Conservation (phyloP, 2,329 filamentous ascomycete genomes). For the Dactylellina parvicollis region DNA sequence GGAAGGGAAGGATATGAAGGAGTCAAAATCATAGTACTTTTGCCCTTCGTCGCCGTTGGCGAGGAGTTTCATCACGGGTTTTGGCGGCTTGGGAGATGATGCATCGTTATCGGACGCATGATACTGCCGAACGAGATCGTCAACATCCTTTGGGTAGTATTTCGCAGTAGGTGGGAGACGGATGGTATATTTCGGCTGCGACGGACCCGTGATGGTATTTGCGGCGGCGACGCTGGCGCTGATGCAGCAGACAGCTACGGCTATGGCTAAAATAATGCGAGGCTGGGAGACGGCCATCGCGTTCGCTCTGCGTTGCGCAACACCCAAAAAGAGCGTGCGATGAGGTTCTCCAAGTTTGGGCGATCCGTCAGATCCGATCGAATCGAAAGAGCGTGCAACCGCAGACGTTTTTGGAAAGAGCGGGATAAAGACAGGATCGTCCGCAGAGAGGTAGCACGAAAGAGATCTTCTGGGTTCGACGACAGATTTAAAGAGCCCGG, state of each 20-base stretch:
- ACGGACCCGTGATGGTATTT: not conserved
- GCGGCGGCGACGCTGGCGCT: not conserved
- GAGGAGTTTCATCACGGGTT: conserved; percentile 45
- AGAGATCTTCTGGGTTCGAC: not conserved
- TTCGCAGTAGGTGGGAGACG: conserved; percentile 44
- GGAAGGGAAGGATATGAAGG: conserved; percentile 18
- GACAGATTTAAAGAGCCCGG: not conserved
- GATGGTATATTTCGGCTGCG: conserved; percentile 17
- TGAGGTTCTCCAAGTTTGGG: no score
- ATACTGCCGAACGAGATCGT: conserved; percentile 38
- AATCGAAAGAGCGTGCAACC: not conserved
- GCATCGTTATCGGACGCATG: conserved; percentile 5
- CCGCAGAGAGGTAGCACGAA: not conserved
- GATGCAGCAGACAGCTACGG: not conserved
- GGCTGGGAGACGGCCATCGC: not conserved
- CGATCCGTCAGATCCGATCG: conserved; percentile 10
- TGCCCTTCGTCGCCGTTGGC: conserved; percentile 34
- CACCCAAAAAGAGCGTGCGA: not conserved
- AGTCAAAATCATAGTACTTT: conserved; percentile 49
- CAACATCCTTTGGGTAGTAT: conserved; percentile 42
- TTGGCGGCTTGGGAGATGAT: not conserved
- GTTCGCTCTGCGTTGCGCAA: not conserved
- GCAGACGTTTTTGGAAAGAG: not conserved
- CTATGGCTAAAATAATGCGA: not conserved
- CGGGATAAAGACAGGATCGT: not conserved